Evolutionary conservation across 1,284 basidiomycete genomes (phyloP).

Genomic region (Abortiporus biennis): DNA sequence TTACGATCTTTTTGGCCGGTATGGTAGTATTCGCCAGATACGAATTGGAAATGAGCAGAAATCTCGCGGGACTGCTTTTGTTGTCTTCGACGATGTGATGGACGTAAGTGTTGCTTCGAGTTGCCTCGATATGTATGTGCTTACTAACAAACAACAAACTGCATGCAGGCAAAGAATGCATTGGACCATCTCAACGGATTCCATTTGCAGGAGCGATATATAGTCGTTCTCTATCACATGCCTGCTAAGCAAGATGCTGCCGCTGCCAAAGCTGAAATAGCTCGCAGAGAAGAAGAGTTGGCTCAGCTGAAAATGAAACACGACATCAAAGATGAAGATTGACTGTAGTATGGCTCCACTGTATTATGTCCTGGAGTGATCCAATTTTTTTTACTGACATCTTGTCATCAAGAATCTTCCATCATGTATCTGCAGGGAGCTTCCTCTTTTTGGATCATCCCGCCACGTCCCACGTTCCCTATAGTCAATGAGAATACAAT

Average conservation of each 20-base stretch:
- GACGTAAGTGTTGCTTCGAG: constrained; percentile 52
- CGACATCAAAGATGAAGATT: constrained; percentile 67
- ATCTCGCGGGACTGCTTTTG: constrained; percentile 94
- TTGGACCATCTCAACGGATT: constrained; percentile 97
- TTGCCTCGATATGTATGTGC: constrained; percentile 8
- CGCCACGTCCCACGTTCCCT: too few species aligned
- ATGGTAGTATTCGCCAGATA: constrained; percentile 95
- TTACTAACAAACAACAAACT: constrained; percentile 5
- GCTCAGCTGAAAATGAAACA: constrained; percentile 84
- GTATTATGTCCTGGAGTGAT: not conserved
- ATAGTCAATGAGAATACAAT: too few species aligned
- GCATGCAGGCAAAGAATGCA: constrained; percentile 82
- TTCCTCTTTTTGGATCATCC: too few species aligned
- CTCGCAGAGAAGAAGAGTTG: constrained; percentile 88
- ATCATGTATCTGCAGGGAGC: not conserved
- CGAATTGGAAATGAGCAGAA: constrained; percentile 89
- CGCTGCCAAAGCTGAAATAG: constrained; percentile 89
- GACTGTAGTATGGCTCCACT: constrained; percentile 17
- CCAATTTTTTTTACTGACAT: not conserved
- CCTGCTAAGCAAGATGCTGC: constrained; percentile 92
- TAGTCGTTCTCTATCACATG: constrained; percentile 97
- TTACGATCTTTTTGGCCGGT: constrained; percentile 96
- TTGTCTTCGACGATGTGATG: constrained; percentile 89
- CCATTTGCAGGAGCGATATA: constrained; percentile 96
- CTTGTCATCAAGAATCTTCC: not conserved